phyloP scores from a whole-genome alignment of 306 rosid species.

The Trifolium dubium region DNA sequence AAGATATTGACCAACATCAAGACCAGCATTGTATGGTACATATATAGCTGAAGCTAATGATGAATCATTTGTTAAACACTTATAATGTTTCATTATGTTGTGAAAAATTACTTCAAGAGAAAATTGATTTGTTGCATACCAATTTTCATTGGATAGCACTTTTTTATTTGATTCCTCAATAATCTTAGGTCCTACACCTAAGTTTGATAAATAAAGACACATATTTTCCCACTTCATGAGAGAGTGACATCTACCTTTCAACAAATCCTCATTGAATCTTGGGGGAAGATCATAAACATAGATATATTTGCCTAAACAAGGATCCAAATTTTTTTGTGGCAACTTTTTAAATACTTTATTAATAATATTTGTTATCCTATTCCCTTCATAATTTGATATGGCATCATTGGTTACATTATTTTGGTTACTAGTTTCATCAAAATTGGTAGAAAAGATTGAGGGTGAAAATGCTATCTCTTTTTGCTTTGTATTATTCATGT shows the following conservation, averaged over 20 bases:
- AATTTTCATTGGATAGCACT: conserved; percentile 32
- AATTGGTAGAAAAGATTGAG: background rate
- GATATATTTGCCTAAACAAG: conserved; percentile 53
- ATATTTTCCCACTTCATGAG: conserved; percentile 51
- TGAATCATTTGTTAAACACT: conserved; percentile 65
- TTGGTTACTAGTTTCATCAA: background rate
- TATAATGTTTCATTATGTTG: conserved; percentile 59
- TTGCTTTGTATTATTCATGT: conserved; percentile 31
- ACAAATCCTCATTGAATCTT: conserved; percentile 54
- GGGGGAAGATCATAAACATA: conserved; percentile 55
- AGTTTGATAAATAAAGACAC: conserved; percentile 53
- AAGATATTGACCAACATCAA: conserved; percentile 57
- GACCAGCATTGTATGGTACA: conserved; percentile 68
- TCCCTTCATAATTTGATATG: too few species aligned
- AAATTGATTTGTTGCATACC: conserved; percentile 68
- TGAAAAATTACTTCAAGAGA: conserved; percentile 66
- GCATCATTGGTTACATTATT: too few species aligned
- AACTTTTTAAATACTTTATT: background rate
- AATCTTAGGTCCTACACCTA: conserved; percentile 54
- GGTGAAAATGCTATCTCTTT: background rate
- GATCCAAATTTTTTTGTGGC: conserved; percentile 30
- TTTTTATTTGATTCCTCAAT: conserved; percentile 15
- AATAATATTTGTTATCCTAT: too few species aligned
- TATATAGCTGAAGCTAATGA: conserved; percentile 60
- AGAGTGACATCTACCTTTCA: conserved; percentile 46